Evolutionary conservation across 257 asterid genomes (phyloP), one percentile per base, ranked within the genome.

Genomic region (Solanum paucissectum): DNA sequence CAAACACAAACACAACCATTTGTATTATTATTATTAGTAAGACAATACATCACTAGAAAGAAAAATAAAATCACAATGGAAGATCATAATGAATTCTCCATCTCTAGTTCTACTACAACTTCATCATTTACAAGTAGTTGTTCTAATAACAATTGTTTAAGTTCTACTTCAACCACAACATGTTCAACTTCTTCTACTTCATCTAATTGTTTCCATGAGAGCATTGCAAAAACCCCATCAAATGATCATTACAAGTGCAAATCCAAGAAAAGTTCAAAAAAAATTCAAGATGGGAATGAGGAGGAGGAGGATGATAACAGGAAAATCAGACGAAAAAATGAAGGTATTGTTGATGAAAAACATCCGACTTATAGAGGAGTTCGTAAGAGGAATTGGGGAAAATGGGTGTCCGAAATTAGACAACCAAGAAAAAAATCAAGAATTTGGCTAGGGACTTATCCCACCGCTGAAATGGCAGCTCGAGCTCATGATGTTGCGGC

Each of bases 401-500:
- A 94, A 89, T 96, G 98, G 97, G 99, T 96, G 58, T 96, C 98
- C 6, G 99, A 96, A 90, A 96, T 96, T 83, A 93, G 99, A 3
- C 98, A 96, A 91, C 99, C 99, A 12, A 89, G 93, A 81, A 96
- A 96, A 93, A 96, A 96, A 66, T 94, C 99, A 14, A 89, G 99
- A 88, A 95, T 96, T 90, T 96, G 99, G 99, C 96, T 95, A 2
- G 99, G 99, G 34, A 95, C 99, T 4, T 96, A 92, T 73, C 89
- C 95, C 5, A 96, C 98, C 9, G 98, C 98, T 9, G 98, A 96
- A 93, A 96, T 96, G 99, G 99, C 99, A 29, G 99, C 99, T 42
- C 92, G 99, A 16, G 99, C 99, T 2, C 99, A 96, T 84, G 99
- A 96, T 87, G 99, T 95, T 6, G 99, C 99, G 25, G 98, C 99